Conservation (phyloP, 2,329 filamentous ascomycete genomes). For the Massarina eburnea region DNA sequence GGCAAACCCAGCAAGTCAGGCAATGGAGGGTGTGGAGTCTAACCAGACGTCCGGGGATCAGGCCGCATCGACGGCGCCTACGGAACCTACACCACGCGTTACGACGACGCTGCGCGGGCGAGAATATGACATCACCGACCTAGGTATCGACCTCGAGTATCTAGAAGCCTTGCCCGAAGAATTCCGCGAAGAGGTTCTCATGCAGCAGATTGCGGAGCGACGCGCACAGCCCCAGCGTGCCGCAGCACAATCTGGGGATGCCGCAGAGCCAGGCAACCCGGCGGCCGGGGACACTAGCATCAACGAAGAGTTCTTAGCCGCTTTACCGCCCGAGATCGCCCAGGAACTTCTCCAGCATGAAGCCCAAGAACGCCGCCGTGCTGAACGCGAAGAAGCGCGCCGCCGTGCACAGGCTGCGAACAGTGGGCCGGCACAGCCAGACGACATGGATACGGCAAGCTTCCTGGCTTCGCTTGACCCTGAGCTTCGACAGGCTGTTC, state of each 20-base stretch:
- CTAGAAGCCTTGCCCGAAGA: conserved; percentile 97
- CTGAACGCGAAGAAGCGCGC: conserved; percentile 79
- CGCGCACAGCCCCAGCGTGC: conserved; percentile 52
- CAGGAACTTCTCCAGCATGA: conserved; percentile 90
- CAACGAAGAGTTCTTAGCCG: conserved; percentile 90
- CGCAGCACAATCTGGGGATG: conserved; percentile 45
- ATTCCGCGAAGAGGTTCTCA: conserved; percentile 91
- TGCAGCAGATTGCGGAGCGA: conserved; percentile 72
- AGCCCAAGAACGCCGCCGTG: conserved; percentile 80
- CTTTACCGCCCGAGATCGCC: conserved; percentile 85
- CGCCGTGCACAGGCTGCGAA: conserved; percentile 60
- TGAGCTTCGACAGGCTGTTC: conserved; percentile 77
- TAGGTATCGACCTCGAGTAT: conserved; percentile 94
- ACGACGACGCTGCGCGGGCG: conserved; percentile 83
- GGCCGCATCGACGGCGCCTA: conserved; percentile 37
- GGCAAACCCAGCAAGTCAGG: conserved; percentile 48
- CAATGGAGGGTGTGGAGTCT: conserved; percentile 78
- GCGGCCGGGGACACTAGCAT: conserved; percentile 66
- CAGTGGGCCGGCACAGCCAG: conserved; percentile 56
- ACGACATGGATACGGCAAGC: conserved; percentile 90
- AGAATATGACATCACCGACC: conserved; percentile 87
- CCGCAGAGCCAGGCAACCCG: conserved; percentile 7
- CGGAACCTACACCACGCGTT: conserved; percentile 56
- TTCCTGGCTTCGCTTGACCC: conserved; percentile 90
- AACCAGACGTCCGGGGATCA: conserved; percentile 42